Conservation (phyloP, 2,329 filamentous ascomycete genomes). For the Claviceps sp. region DNA sequence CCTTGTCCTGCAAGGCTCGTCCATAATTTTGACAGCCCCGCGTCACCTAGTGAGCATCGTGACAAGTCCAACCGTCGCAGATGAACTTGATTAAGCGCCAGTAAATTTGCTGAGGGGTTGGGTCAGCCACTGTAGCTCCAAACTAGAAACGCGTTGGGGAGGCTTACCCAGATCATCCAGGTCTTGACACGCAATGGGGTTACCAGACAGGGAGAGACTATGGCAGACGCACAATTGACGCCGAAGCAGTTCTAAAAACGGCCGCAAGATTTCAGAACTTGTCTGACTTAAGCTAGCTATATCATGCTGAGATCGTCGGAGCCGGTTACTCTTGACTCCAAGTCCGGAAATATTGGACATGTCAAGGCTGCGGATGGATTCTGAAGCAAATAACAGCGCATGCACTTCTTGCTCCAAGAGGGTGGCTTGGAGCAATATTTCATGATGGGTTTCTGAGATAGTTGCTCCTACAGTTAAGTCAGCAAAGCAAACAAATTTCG, state of each 20-base stretch:
- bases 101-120: conserved; percentile 15
- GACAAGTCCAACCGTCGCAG: conserved; percentile 37
- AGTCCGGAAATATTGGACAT: conserved; percentile 29
- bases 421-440: conserved; percentile 33
- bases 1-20: conserved; percentile 31
- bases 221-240: conserved; percentile 35
- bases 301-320: conserved; percentile 13
- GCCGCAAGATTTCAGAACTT: conserved; percentile 30
- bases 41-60: conserved; percentile 36
- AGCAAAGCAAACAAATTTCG: not conserved
- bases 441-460: conserved; percentile 33
- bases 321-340: conserved; percentile 10
- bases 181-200: conserved; percentile 31
- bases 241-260: conserved; percentile 36
- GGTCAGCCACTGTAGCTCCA: conserved; percentile 1
- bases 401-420: conserved; percentile 44
- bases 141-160: not conserved
- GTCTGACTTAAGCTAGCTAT: conserved; percentile 11
- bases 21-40: conserved; percentile 34
- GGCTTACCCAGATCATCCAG: conserved; percentile 34
- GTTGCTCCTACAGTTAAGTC: conserved; percentile 24
- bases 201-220: conserved; percentile 37
- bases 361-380: conserved; percentile 41
- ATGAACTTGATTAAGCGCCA: conserved; percentile 22
- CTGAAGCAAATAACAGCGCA: conserved; percentile 40